These are phyloP conservation scores for Aspergillus saccharolyticus DNA, from an alignment of 495 filamentous ascomycete genomes.

Conservation along the genomic window DNA sequence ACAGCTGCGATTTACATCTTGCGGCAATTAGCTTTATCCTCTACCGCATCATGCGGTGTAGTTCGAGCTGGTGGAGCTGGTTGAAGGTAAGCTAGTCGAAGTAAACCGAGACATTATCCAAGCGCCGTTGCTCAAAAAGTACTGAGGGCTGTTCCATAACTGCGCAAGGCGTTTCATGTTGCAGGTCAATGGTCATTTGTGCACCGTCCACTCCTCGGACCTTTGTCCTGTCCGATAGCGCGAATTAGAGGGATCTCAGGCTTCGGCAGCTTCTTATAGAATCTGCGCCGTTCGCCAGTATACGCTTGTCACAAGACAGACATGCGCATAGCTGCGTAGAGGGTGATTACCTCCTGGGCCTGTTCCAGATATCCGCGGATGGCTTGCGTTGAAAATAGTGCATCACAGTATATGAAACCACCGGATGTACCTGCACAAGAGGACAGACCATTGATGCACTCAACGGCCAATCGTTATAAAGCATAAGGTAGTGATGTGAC, in stretches of 20 bases:
- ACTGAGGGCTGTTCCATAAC: slow-evolving; percentile 19
- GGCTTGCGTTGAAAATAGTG: slow-evolving; percentile 31
- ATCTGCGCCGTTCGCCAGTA: slow-evolving; percentile 28
- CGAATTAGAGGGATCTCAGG: slow-evolving; percentile 33
- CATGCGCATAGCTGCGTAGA: slow-evolving; percentile 24
- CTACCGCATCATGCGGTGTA: slow-evolving; percentile 39
- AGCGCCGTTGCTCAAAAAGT: slow-evolving; percentile 15
- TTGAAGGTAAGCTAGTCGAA: slow-evolving; percentile 40
- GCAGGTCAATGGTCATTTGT: slow-evolving; percentile 25
- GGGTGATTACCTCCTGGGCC: slow-evolving; percentile 9
- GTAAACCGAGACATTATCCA: slow-evolving; percentile 35
- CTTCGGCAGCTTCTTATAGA: slow-evolving; percentile 35
- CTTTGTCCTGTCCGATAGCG: slow-evolving; percentile 23
- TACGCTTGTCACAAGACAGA: slow-evolving; percentile 29
- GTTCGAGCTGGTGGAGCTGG: slow-evolving; percentile 39
- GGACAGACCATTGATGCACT: no score
- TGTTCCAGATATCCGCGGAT: slow-evolving; percentile 20
- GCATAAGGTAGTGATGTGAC: neutral
- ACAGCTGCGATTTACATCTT: slow-evolving; percentile 42
- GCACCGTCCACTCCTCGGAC: slow-evolving; percentile 11
- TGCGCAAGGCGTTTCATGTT: slow-evolving; percentile 29
- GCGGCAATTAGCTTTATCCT: slow-evolving; percentile 33
- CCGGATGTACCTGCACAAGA: no score
- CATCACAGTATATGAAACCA: slow-evolving; percentile 47
- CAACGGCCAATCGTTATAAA: no score